phyloP scores from a whole-genome alignment of 2,329 filamentous ascomycete genomes.

The Nothopassalora personata region DNA sequence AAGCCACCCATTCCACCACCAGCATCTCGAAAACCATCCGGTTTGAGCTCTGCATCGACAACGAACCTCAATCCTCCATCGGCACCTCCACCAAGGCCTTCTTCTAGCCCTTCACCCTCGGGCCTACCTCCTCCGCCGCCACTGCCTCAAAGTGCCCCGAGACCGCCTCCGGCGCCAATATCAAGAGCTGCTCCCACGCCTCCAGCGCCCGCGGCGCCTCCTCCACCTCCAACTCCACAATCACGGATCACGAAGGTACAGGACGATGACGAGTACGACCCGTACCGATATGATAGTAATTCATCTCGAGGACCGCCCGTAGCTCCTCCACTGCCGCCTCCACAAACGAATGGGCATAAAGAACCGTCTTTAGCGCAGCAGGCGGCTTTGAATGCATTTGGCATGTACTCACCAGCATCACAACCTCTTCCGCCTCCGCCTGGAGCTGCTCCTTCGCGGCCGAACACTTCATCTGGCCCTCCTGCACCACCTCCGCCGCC shows the following conservation, averaged over 20 bases:
- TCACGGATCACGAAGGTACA: conserved; percentile 12
- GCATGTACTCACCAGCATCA: conserved; percentile 27
- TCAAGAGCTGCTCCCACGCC: conserved; percentile 10
- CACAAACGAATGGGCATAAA: conserved; percentile 35
- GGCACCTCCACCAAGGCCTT: conserved; percentile 34
- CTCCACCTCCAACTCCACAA: conserved; percentile 48
- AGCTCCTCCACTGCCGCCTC: conserved; percentile 50
- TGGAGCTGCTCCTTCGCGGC: conserved; percentile 27
- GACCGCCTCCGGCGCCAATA: conserved; percentile 23
- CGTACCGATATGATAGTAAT: conserved; percentile 15
- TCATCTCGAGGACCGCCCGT: conserved; percentile 41
- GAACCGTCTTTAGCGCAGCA: conserved; percentile 51
- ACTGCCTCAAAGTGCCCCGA: conserved; percentile 37
- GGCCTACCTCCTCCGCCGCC: conserved; percentile 40
- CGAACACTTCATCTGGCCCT: conserved; percentile 26
- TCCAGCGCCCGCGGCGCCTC: conserved; percentile 37
- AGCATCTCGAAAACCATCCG: conserved; percentile 52
- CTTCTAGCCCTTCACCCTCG: conserved; percentile 62
- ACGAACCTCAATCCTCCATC: conserved; percentile 30
- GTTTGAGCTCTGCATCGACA: conserved; percentile 36
- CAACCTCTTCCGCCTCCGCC: conserved; percentile 40
- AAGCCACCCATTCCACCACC: conserved; percentile 60
- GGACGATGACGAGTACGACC: conserved; percentile 21
- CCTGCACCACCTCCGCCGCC: conserved; percentile 40
- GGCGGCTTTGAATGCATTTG: conserved; percentile 54